These are phyloP conservation scores for Adansonia madagascariensis DNA, from an alignment of 441 rosid species.

Conservation along the genomic window DNA sequence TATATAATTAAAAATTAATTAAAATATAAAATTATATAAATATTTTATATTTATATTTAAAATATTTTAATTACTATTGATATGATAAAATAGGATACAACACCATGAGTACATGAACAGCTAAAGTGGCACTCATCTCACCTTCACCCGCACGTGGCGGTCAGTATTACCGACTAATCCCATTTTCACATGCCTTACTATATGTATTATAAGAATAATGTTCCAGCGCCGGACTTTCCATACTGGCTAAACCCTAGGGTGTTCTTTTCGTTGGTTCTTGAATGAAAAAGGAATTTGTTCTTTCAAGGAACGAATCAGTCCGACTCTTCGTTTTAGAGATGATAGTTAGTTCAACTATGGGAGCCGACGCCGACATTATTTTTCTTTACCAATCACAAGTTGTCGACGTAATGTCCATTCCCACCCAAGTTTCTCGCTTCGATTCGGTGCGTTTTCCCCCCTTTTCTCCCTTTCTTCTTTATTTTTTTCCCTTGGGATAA, in stretches of 20 bases:
- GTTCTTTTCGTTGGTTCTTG: conserved; percentile 4
- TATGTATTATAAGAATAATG: neutral
- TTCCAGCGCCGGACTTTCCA: neutral
- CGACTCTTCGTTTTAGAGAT: neutral
- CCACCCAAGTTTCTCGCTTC: conserved; percentile 43
- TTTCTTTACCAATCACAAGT: conserved; percentile 11
- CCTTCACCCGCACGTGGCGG: conserved; percentile 24
- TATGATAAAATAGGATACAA: no score
- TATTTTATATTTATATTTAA: no score
- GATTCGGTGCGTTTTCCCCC: conserved; percentile 37
- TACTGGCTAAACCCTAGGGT: conserved; percentile 1
- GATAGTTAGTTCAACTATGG: conserved; percentile 21
- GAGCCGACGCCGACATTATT: conserved; percentile 27
- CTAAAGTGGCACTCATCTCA: neutral
- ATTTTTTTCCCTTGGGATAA: neutral
- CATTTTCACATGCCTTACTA: neutral
- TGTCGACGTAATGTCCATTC: conserved; percentile 30
- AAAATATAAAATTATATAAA: no score
- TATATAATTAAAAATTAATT: no score
- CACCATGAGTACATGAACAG: no score
- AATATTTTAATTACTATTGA: no score
- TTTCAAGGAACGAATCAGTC: neutral
- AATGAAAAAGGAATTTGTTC: neutral
- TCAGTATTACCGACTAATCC: conserved; percentile 14
- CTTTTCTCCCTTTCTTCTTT: neutral